phyloP scores from a whole-genome alignment of 2,329 filamentous ascomycete species.

The Colletotrichum camelliae region DNA sequence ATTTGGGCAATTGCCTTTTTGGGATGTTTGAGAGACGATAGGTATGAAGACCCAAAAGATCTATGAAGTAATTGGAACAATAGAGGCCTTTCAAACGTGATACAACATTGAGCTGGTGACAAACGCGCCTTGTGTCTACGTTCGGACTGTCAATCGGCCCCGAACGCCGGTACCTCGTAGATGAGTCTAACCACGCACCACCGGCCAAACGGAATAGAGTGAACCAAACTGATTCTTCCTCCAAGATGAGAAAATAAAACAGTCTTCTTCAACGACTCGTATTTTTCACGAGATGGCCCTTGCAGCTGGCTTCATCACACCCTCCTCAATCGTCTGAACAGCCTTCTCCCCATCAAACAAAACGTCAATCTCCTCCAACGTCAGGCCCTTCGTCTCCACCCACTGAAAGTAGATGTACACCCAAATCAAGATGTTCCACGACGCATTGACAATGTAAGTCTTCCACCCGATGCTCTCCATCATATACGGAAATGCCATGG shows the following conservation, averaged over 20 bases:
- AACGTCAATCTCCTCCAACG: constrained; percentile 24
- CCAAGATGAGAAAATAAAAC: accelerated
- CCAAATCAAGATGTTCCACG: constrained; percentile 19
- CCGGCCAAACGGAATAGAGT: not conserved
- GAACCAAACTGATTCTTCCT: not conserved
- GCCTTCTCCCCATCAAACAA: constrained; percentile 18
- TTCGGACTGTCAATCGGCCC: not conserved
- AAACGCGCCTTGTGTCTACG: not conserved
- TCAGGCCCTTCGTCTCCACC: constrained; percentile 30
- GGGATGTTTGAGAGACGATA: not conserved
- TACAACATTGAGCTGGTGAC: not conserved
- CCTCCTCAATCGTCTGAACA: not conserved
- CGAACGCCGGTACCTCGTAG: not conserved
- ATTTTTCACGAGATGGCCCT: not conserved
- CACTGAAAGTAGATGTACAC: constrained; percentile 27
- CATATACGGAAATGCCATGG: constrained; percentile 14
- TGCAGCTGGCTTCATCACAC: not conserved
- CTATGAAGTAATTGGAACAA: not conserved
- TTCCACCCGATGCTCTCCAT: constrained; percentile 24
- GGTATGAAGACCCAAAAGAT: not conserved
- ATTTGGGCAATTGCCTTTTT: not conserved
- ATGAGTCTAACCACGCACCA: not conserved
- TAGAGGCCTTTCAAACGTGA: not conserved
- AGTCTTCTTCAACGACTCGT: not conserved
- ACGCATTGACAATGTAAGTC: constrained; percentile 23